Evolutionary conservation across 805 yeast species (phyloP).

Genomic region (Nakazawaea populi): DNA sequence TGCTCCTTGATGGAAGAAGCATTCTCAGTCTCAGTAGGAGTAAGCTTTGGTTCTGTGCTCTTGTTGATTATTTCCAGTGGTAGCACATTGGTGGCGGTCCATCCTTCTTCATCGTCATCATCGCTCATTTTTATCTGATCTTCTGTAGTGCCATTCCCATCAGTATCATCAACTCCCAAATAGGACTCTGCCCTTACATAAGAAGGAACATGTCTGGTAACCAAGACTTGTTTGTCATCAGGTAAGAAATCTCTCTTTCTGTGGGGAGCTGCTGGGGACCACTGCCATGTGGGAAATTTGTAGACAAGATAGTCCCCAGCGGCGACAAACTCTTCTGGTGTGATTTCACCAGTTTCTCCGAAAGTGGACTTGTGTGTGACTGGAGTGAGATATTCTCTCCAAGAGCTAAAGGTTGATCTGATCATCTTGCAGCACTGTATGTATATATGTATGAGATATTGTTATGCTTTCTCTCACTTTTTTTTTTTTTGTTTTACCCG

Average conservation of each 20-base stretch:
- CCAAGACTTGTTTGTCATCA: conserved; percentile 75
- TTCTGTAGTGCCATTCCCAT: conserved; percentile 30
- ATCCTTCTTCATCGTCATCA: conserved; percentile 48
- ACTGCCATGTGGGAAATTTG: conserved; percentile 96
- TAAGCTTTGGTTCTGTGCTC: conserved; percentile 10
- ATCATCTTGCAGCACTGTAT: conserved; percentile 27
- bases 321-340: conserved; percentile 90
- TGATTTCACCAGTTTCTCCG: conserved; percentile 80
- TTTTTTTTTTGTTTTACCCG: too few species aligned
- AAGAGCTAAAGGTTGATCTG: conserved; percentile 73
- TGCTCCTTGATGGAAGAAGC: conserved; percentile 15
- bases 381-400: conserved; percentile 92
- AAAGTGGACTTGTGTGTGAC: conserved; percentile 83
- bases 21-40: conserved; percentile 12
- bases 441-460: too few species aligned
- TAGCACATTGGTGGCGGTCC: conserved; percentile 39
- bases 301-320: conserved; percentile 92
- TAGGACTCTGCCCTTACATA: conserved; percentile 60
- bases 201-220: conserved; percentile 87
- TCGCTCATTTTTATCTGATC: conserved; percentile 23
- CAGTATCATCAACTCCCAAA: conserved; percentile 36
- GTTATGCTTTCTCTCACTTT: too few species aligned
- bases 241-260: conserved; percentile 72
- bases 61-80: conserved; percentile 18
- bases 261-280: conserved; percentile 61